These are phyloP conservation scores for Diutina scorzettiae DNA, from an alignment of 1,139 yeast species.

Conservation along the genomic window DNA sequence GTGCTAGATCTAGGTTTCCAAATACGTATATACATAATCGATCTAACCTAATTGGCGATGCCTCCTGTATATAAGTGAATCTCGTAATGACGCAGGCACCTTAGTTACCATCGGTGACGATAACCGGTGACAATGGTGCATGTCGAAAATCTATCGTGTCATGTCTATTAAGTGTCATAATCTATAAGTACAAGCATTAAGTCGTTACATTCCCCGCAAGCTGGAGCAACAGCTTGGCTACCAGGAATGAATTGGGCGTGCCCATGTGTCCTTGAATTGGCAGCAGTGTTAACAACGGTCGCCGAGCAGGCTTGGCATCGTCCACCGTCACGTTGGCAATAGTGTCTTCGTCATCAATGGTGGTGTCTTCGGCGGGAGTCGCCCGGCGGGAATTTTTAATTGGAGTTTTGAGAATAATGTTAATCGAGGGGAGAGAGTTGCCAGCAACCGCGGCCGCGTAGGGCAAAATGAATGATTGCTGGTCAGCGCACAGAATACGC, in stretches of 20 bases:
- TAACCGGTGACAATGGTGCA: too few relatives aligned
- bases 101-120: too few relatives aligned
- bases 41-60: too few relatives aligned
- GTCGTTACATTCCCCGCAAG: constrained; percentile 13
- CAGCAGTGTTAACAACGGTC: constrained; percentile 20
- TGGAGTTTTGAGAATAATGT: constrained; percentile 35
- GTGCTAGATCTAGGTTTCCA: background rate
- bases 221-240: constrained; percentile 36
- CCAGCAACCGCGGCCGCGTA: background rate
- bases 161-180: constrained; percentile 4
- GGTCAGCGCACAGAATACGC: constrained; percentile 1
- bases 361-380: constrained; percentile 17
- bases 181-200: constrained; percentile 3
- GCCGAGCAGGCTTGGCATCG: constrained; percentile 7
- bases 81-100: too few relatives aligned
- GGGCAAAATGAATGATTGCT: background rate
- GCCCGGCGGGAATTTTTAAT: constrained; percentile 20
- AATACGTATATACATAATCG: background rate
- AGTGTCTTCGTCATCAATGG: constrained; percentile 13
- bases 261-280: constrained; percentile 20
- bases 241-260: constrained; percentile 40
- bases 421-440: constrained; percentile 23
- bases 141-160: too few relatives aligned
- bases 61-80: too few relatives aligned
- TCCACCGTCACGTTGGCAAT: constrained; percentile 7